Percentiles rank a stretch among this genome's conserved stretches.
Evolutionary conservation across 2,329 filamentous ascomycete species (phyloP).

Genomic region (Cryphonectria carpinicola): DNA sequence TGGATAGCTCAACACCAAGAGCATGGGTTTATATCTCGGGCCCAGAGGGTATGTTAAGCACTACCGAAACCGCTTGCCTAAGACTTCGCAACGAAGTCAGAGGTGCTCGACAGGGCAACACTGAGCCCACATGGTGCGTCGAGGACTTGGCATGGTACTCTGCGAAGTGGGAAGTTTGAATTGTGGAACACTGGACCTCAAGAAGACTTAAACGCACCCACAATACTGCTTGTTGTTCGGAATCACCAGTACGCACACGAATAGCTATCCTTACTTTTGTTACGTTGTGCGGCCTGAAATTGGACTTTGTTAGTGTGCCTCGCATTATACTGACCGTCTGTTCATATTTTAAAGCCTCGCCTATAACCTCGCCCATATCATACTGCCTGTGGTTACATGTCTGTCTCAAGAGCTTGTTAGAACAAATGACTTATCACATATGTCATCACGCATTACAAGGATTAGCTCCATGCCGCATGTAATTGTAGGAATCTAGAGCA

Average conservation of each 20-base stretch:
- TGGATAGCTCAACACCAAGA: background rate
- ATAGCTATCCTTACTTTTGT: background rate
- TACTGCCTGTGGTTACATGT: too few species aligned
- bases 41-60: constrained; percentile 14
- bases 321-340: background rate
- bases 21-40: constrained; percentile 23
- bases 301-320: background rate
- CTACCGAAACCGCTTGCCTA: constrained; percentile 14
- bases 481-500: background rate
- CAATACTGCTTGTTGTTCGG: background rate
- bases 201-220: background rate
- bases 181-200: background rate
- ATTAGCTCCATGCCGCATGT: background rate
- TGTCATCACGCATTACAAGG: background rate
- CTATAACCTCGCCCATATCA: background rate
- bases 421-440: too few species aligned
- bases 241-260: background rate
- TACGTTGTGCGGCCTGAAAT: background rate
- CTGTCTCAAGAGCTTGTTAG: too few species aligned
- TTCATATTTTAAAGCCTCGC: background rate
- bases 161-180: background rate
- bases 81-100: background rate
- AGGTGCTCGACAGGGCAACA: background rate
- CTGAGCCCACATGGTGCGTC: background rate
- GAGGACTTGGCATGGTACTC: background rate